These are phyloP conservation scores for Otatea glauca DNA, from an alignment of 176 grass and related monocot genomes.

Conservation along the genomic window DNA sequence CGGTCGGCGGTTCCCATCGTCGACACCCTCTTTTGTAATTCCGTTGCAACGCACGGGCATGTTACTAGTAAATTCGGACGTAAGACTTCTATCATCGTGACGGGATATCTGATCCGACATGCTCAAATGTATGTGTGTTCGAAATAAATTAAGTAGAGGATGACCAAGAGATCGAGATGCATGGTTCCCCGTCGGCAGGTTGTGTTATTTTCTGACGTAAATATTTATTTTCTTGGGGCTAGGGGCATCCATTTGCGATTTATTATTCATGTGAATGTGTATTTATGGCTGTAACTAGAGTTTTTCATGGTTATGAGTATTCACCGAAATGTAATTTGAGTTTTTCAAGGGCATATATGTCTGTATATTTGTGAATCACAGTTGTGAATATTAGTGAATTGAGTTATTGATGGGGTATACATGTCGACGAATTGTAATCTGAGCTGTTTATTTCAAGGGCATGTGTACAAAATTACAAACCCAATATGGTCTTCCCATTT, in stretches of 20 bases:
- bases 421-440: background rate
- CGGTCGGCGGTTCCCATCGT: too few relatives aligned
- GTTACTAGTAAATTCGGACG: slow-evolving; percentile 30
- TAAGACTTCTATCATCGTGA: slow-evolving; percentile 15
- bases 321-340: background rate
- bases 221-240: slow-evolving; percentile 24
- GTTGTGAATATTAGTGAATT: background rate
- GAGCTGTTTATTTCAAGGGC: background rate
- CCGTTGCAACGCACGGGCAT: too few relatives aligned
- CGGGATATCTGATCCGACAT: background rate
- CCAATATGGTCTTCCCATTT: background rate
- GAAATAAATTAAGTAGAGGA: slow-evolving; percentile 34
- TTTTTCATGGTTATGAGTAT: background rate
- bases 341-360: background rate
- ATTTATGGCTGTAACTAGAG: background rate
- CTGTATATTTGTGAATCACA: background rate
- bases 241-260: background rate
- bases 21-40: too few relatives aligned
- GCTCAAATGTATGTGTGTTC: background rate
- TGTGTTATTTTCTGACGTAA: background rate
- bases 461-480: background rate
- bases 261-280: background rate
- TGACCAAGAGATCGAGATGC: background rate
- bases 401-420: background rate
- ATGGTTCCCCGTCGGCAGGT: background rate